These are phyloP conservation scores for Licmophora abbreviata DNA, from an alignment of 108 stramenopile genomes.

Conservation along the genomic window DNA sequence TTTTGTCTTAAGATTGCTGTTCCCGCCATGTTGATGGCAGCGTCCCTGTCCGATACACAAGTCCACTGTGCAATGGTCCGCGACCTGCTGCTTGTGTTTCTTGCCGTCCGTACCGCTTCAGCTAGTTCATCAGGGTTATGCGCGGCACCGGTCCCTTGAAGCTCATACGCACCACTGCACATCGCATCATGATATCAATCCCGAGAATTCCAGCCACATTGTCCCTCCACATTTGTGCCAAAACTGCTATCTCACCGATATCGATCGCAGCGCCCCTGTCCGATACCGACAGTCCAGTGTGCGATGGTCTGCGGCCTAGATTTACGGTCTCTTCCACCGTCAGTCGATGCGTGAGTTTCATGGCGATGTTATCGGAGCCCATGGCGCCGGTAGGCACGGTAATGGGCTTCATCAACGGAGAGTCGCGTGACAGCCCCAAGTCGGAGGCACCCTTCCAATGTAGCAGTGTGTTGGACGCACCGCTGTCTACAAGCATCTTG, in stretches of 20 bases:
- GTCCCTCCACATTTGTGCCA: conserved; percentile 41
- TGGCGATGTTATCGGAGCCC: conserved; percentile 58
- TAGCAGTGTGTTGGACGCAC: conserved; percentile 49
- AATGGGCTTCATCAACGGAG: conserved; percentile 26
- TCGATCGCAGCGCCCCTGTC: conserved; percentile 30
- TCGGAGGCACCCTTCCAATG: conserved; percentile 59
- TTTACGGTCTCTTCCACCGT: conserved; percentile 36
- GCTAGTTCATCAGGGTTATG: conserved; percentile 1
- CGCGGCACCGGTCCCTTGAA: background rate
- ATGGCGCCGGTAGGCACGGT: conserved; percentile 45
- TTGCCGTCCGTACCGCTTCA: background rate
- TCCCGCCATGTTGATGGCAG: too few species aligned
- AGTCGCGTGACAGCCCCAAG: conserved; percentile 22
- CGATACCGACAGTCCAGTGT: background rate
- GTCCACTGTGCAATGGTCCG: too few species aligned
- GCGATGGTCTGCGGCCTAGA: conserved; percentile 15
- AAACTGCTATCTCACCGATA: conserved; percentile 62
- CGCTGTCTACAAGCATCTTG: conserved; percentile 68
- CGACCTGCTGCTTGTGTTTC: too few species aligned
- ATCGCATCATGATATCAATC: conserved; percentile 55
- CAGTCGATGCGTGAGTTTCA: conserved; percentile 58
- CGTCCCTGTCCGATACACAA: too few species aligned
- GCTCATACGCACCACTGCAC: conserved; percentile 22
- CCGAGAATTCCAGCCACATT: conserved; percentile 69
- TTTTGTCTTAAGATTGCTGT: too few species aligned